A percentile compares a stretch with the other conserved stretches of the same genome.
Evolutionary conservation across 2,329 filamentous ascomycete genomes (phyloP).

Genomic region (Sporothrix mexicana): DNA sequence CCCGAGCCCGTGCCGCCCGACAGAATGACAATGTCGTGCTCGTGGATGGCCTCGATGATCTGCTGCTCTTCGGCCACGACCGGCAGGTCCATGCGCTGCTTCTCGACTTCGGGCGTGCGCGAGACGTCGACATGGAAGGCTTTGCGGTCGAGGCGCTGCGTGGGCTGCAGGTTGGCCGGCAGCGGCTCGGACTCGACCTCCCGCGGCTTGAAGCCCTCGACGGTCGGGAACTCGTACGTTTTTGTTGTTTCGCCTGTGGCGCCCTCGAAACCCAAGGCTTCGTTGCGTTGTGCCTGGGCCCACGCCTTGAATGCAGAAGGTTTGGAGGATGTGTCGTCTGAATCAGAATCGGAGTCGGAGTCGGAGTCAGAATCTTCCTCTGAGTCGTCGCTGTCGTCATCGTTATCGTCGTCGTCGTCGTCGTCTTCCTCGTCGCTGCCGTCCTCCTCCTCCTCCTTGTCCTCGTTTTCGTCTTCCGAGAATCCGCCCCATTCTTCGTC

Average conservation of each 20-base stretch:
- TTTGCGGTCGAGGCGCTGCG: slow-evolving; percentile 67
- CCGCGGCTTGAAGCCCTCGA: slow-evolving; percentile 69
- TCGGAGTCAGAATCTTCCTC: slow-evolving; percentile 42
- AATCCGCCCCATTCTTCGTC: slow-evolving; percentile 68
- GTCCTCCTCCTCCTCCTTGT: slow-evolving; percentile 46
- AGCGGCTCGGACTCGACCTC: slow-evolving; percentile 73
- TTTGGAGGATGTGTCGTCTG: slow-evolving; percentile 30
- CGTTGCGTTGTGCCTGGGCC: slow-evolving; percentile 85
- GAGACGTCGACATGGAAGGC: slow-evolving; percentile 76
- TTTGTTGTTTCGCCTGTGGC: slow-evolving; percentile 42
- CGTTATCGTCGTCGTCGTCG: slow-evolving; percentile 37
- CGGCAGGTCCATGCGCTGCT: slow-evolving; percentile 77
- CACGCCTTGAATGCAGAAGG: slow-evolving; percentile 85
- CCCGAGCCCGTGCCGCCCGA: slow-evolving; percentile 96
- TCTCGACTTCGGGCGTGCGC: slow-evolving; percentile 75
- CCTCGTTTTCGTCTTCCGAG: slow-evolving; percentile 50
- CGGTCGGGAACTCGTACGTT: slow-evolving; percentile 58
- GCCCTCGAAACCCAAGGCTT: slow-evolving; percentile 72
- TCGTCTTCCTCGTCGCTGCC: slow-evolving; percentile 38
- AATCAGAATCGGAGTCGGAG: slow-evolving; percentile 42
- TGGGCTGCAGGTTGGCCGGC: slow-evolving; percentile 68
- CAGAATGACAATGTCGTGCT: slow-evolving; percentile 86
- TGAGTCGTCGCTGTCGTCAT: slow-evolving; percentile 42
- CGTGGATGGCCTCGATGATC: slow-evolving; percentile 97
- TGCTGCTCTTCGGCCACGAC: slow-evolving; percentile 95